Base-by-base conservation (phyloP, 805 yeast genomes). In the Maudiozyma turicensis region DNA sequence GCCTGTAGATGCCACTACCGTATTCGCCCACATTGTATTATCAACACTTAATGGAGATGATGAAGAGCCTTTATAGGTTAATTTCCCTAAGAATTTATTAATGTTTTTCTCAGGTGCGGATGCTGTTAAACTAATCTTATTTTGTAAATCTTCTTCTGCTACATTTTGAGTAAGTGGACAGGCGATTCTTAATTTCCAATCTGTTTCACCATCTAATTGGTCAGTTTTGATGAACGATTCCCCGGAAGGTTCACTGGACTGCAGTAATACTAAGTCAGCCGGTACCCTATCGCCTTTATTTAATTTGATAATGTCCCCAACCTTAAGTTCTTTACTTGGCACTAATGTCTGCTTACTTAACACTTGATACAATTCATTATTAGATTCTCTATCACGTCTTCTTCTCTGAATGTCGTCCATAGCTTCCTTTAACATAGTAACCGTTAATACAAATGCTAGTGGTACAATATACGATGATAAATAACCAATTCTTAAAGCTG, bases 141-240 rank as follows among this genome's bases (percentile, higher is more conserved):
- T 72, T 15, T 62, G 43, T 46, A 85, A 61, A 44, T 77, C 78
- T 45, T 72, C 70, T n/a, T 75, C 68, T 10, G 77, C 66, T 41
- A 78, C 56, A 35, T 65, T 65, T 62, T 91, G 98, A 0, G 96
- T 86, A 31, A 81, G 59, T 10, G 81, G 75, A 44, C 82, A 76
- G 0, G 96, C 93, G 38, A 86, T 69, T 58, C 99, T 73, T 48
- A 93, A 72, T 65, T 93, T 93, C 99, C 99, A 93, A 69, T 93
- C 99, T 6, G 99, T 93, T 66, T 93, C 99, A 62, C 99, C 99
- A 66, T 93, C 99, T 46, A 93, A 72, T 68, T 93, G 99, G 70
- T 93, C 99, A 0, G 99, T 93, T 59, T 95, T 86, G 54, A 93
- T 86, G 59, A 95, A 93, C 1, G 90, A 77, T 61, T 93, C 99